Base-by-base conservation (phyloP, 108 stramenopile genomes). In the Cyclotella baltica region DNA sequence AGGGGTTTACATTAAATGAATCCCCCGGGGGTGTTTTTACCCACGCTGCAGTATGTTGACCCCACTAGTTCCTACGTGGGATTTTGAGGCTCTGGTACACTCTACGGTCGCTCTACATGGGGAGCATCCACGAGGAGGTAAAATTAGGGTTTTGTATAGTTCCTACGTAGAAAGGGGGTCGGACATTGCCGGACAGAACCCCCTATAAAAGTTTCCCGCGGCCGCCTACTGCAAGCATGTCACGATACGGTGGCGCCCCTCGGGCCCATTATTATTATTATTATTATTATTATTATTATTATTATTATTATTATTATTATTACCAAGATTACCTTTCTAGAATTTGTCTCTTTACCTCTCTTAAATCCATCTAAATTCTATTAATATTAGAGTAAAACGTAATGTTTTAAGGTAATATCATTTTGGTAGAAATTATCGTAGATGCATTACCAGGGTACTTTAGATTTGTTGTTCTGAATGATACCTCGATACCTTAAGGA, bases 91-190 rank as follows among this genome's bases (percentile, higher is more conserved):
- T 43, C 40, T 43, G 40, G 40, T 43, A 43, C 40, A 43, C 40
- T 43, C 40, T 43, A 43, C 40, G 40, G 40, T 43, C 40, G 40
- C 40, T 55, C 53, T 55, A 55, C 53, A 23, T n/a, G 19, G 53
- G 53, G 15, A 23, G 20, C 23, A 19, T 55, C 53, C 53, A 55
- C 53, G 53, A 55, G 22, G 53, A 23, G 53, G 53, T 55, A 55
- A 55, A 55, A 55, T 23, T 55, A 55, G 53, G 23, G 19, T 55
- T 55, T 55, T 55, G 53, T 23, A 55, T 55, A 55, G 53, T 55
- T 55, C 53, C 53, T 55, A 55, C 53, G 23, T 55, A 55, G 53
- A 55, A 55, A 55, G 53, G 53, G 53, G 53, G 23, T 55, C 10
- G 13, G 40, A 43, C 40, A 43, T 11, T 6, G 13, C 10, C 10